phyloP scores from a whole-genome alignment of 352 stramenopile species.

The Pythium chondricola region DNA sequence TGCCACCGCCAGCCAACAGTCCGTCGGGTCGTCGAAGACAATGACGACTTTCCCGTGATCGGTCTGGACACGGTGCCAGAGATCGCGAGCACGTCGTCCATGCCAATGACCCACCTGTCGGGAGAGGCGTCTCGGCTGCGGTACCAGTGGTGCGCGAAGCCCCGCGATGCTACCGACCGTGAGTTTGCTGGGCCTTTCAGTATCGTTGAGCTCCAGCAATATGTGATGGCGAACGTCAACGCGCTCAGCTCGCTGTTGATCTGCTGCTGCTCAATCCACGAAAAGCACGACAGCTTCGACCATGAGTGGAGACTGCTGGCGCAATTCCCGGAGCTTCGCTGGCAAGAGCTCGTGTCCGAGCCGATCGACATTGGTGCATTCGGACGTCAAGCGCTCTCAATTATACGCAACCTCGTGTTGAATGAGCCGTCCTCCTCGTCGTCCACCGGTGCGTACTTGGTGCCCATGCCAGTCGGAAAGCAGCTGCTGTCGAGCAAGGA shows the following conservation, averaged over 20 bases:
- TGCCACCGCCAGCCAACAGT: conserved; percentile 30
- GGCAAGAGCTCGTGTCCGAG: conserved; percentile 71
- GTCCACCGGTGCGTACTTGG: conserved; percentile 25
- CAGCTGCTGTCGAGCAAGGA: conserved; percentile 40
- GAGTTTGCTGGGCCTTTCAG: conserved; percentile 41
- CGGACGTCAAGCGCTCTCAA: conserved; percentile 42
- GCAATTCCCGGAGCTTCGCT: conserved; percentile 66
- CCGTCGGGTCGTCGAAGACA: conserved; percentile 15
- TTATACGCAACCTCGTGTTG: conserved; percentile 56
- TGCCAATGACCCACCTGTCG: conserved; percentile 65
- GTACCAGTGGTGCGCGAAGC: conserved; percentile 59
- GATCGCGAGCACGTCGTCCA: conserved; percentile 32
- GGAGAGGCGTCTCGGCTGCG: conserved; percentile 58
- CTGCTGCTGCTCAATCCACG: conserved; percentile 64
- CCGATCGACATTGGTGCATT: conserved; percentile 37
- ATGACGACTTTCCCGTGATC: conserved; percentile 66
- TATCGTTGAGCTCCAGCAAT: conserved; percentile 47
- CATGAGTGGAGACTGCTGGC: conserved; percentile 60
- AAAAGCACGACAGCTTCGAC: conserved; percentile 20
- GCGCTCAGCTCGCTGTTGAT: conserved; percentile 23
- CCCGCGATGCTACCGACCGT: conserved; percentile 14
- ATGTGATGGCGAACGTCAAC: conserved; percentile 6
- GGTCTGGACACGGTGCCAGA: conserved; percentile 43
- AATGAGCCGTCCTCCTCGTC: conserved; percentile 32
- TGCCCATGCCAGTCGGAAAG: conserved; percentile 54